These are phyloP conservation scores for Colletotrichum agaves DNA, from an alignment of 2,329 filamentous ascomycete genomes.

Conservation along the genomic window DNA sequence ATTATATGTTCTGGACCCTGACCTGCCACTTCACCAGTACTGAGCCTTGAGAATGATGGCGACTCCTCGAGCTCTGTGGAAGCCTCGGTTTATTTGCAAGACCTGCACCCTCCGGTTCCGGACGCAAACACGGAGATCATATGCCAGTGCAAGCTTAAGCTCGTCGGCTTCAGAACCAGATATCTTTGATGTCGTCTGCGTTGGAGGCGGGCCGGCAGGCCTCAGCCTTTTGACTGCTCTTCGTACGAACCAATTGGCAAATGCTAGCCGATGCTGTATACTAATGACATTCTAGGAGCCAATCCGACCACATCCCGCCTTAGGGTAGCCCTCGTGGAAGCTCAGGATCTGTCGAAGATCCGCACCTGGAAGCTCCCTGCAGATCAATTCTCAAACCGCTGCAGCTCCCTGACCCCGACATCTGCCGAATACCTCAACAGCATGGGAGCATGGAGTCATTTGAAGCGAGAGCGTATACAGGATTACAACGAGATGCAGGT, in stretches of 20 bases:
- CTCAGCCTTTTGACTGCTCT: slow-evolving; percentile 83
- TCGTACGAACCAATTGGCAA: slow-evolving; percentile 60
- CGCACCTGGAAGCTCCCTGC: slow-evolving; percentile 73
- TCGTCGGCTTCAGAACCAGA: slow-evolving; percentile 56
- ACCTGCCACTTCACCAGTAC: slow-evolving; percentile 1
- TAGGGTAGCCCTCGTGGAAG: slow-evolving; percentile 89
- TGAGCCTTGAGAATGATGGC: slow-evolving; percentile 17
- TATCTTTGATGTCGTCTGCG: slow-evolving; percentile 92
- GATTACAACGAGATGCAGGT: slow-evolving; percentile 97
- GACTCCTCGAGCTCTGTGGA: slow-evolving; percentile 40
- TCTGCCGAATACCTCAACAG: slow-evolving; percentile 84
- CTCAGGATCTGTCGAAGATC: slow-evolving; percentile 81
- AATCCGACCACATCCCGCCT: slow-evolving; percentile 80
- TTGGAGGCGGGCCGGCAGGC: slow-evolving; percentile 89
- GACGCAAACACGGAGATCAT: slow-evolving; percentile 45
- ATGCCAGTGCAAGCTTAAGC: slow-evolving; percentile 27
- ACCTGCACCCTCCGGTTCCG: slow-evolving; percentile 56
- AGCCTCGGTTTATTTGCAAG: slow-evolving; percentile 55
- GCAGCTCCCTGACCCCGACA: slow-evolving; percentile 91
- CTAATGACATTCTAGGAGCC: slow-evolving; percentile 64
- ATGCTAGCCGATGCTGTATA: not conserved
- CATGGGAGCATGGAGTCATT: slow-evolving; percentile 87
- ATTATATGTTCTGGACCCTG: not conserved
- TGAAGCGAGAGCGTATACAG: slow-evolving; percentile 80
- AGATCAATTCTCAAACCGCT: slow-evolving; percentile 88